Evolutionary conservation across 2,329 filamentous ascomycete species (phyloP), one percentile per base, ranked within the genome.

Genomic region (Xylariaceae sp.): DNA sequence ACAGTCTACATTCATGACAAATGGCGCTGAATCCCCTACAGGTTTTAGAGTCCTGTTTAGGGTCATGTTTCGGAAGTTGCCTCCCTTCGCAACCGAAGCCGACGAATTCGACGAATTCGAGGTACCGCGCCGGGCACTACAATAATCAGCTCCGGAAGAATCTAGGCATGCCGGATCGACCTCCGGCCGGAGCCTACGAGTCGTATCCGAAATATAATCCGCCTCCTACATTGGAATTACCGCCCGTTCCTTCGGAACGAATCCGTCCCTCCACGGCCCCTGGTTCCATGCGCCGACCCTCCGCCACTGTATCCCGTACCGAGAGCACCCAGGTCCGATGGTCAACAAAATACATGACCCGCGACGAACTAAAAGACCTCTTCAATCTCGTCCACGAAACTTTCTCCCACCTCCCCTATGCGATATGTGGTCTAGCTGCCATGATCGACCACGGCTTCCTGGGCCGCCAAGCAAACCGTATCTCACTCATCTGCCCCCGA

Each of bases 371-470:
- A 6, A 55, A 53, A 9, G 68, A 73, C 46, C 62, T 78, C 31
- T 71, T 79, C 58, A 60, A 64, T 29, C 62, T 65, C n/a, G 61
- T 81, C 42, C 69, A 74, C 54, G 47, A 49, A 0, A 65, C 70
- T 3, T 70, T 81, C 26, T 60, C 63, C 19, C 73, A 77, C 62
- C 69, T 76, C 1, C 72, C 70, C 26, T 80, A 78, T 62, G 73
- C 73, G 8, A 70, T 81, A 42, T 71, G 68, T 59, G 79, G 79
- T 27, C 67, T 71, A 27, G 70, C 71, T 0, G 76, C 76, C 9
- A 68, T 81, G 56, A 62, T 68, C 2, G 70, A 74, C 46, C 74
- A 77, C 67, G 77, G 76, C 46, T 73, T 69, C 56, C 49, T 61
- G 3, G 57, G 54, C 6, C 64, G 68, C 5, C 53, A 44, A 4